A percentile compares a stretch with the other conserved stretches of the same genome.
Conservation (phyloP, 306 rosid species). For the Aeschynomene evenia region DNA sequence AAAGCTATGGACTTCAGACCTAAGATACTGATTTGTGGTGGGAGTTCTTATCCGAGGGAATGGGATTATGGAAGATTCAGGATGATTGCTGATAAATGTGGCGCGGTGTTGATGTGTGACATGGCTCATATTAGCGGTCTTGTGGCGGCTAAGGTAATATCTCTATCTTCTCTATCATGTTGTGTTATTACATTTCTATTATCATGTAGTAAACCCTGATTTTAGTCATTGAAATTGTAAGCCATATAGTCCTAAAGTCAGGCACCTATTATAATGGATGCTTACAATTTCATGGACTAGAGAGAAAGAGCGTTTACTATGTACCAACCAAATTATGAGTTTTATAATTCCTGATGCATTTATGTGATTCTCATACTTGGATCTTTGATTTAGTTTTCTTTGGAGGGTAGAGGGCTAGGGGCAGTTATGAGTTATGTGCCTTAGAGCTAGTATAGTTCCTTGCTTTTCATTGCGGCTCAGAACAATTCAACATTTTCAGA, state of each 20-base stretch:
- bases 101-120: slow-evolving; percentile 82
- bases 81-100: slow-evolving; percentile 76
- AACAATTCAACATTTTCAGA: not conserved
- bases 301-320: not conserved
- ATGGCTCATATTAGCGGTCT: slow-evolving; percentile 95
- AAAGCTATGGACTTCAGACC: slow-evolving; percentile 79
- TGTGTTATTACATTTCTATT: not conserved
- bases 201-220: too few species aligned
- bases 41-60: slow-evolving; percentile 82
- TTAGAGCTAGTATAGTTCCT: slow-evolving; percentile 2
- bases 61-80: slow-evolving; percentile 80
- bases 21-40: slow-evolving; percentile 84
- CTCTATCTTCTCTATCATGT: slow-evolving; percentile 1
- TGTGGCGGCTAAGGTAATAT: slow-evolving; percentile 85
- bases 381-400: not conserved
- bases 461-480: not conserved
- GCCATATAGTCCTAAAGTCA: too few species aligned
- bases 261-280: too few species aligned
- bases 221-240: too few species aligned
- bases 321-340: not conserved
- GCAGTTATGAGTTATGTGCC: not conserved
- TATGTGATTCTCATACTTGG: not conserved
- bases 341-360: not conserved
- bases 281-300: too few species aligned
- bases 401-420: not conserved